These are phyloP conservation scores for Saraca asoca DNA, from an alignment of 331 rosid species.

Conservation along the genomic window DNA sequence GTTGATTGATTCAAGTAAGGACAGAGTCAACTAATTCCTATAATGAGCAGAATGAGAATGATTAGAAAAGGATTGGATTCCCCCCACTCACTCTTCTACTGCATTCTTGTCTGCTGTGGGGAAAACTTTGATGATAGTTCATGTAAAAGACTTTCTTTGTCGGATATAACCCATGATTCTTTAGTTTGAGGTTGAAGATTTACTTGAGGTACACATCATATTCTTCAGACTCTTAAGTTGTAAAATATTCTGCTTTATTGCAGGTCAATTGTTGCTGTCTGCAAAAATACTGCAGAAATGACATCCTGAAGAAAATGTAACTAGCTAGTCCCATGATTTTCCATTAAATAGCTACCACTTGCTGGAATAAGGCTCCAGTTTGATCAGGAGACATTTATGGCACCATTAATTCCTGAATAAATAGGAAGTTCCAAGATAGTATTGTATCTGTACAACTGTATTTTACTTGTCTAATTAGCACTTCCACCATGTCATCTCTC, in stretches of 20 bases:
- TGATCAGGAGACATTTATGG: conserved; percentile 23
- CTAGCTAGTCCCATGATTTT: conserved; percentile 1
- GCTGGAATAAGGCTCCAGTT: conserved; percentile 11
- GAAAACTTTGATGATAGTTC: too few relatives aligned
- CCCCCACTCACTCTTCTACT: too few relatives aligned
- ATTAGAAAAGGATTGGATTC: not conserved
- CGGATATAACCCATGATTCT: too few relatives aligned
- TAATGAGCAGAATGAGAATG: conserved; percentile 8
- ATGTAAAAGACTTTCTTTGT: too few relatives aligned
- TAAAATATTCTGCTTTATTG: not conserved
- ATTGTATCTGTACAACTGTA: conserved; percentile 10
- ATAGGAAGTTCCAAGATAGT: conserved; percentile 17
- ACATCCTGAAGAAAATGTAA: not conserved
- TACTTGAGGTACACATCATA: too few relatives aligned
- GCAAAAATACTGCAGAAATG: conserved; percentile 10
- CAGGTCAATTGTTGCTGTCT: conserved; percentile 29
- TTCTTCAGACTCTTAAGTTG: too few relatives aligned
- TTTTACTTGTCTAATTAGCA: conserved; percentile 7
- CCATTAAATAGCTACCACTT: conserved; percentile 3
- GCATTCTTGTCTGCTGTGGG: too few relatives aligned
- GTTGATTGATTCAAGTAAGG: not conserved
- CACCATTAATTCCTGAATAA: conserved; percentile 30
- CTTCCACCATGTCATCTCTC: not conserved
- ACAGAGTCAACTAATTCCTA: conserved; percentile 7
- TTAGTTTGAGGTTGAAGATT: too few relatives aligned